Base-by-base conservation (phyloP, 768 basidiomycete species). In the Gymnopilus dilepis region DNA sequence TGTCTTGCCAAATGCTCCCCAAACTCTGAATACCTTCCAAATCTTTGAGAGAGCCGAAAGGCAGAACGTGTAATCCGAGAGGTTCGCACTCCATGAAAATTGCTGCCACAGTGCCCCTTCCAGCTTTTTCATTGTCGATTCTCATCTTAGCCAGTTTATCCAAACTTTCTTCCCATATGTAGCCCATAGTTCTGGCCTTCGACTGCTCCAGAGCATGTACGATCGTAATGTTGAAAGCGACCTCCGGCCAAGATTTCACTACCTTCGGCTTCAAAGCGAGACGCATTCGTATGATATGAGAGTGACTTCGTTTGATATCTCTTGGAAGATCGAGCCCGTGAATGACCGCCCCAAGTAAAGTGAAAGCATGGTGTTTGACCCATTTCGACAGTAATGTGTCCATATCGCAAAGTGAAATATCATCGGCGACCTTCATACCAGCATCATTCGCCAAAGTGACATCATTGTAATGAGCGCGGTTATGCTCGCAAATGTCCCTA, bases 31-130 rank as follows among this genome's bases (percentile, higher is more conserved):
- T 34, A 34, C 12, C 12, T 4, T 7, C n/a, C 4, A 54, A 24
- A 38, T 38, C 33, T 21, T 37, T 54, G n/a, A 54, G 38, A 13
- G 53, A 54, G 3, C 53, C 53, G 22, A 54, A 54, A 1, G 53
- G 53, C 22, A 54, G 17, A 11, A 54, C 30, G 6, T 38, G n/a
- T 21, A 54, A 24, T 6, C 38, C 38, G 13, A 54, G 33, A 4
- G 53, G 33, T 11, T 54, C 38, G n/a, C 34, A 54, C 33, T 54
- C 53, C 5, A 54, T 19, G 33, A 15, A 17, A 19, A 54, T 54
- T 5, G 21, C 53, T 7, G 53, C 53, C 24, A 54, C n/a, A 6
- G 34, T 41, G 4, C 53, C 53, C 21, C 53, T 54, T 24, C 53
- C 59, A 1, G 17, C 26, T 11, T 17, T 7, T 30, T 50, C 48